Percentiles rank a stretch among this genome's conserved stretches.
Conservation (phyloP, 768 basidiomycete species). For the Pleurotus tuoliensis region DNA sequence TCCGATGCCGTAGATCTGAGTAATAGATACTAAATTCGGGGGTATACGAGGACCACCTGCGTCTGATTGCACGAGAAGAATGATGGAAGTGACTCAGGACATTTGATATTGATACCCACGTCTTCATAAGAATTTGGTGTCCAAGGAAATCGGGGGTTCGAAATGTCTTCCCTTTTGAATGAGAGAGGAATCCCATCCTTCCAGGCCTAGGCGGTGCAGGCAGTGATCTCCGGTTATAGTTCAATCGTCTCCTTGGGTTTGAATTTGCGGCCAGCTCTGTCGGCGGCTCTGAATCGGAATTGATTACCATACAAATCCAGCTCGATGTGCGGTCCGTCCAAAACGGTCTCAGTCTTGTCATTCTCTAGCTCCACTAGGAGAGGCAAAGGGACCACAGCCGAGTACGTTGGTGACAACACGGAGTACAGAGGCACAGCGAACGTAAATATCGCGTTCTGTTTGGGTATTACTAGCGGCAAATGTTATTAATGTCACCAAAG, state of each 20-base stretch:
- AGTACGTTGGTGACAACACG: slow-evolving; percentile 35
- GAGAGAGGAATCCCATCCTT: too few relatives aligned
- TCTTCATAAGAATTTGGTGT: too few relatives aligned
- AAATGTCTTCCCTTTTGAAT: not conserved
- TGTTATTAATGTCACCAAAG: not conserved
- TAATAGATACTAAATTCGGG: not conserved
- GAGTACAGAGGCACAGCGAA: slow-evolving; percentile 73
- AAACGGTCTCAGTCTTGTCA: slow-evolving; percentile 38
- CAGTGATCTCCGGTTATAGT: slow-evolving; percentile 33
- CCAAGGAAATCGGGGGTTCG: not conserved
- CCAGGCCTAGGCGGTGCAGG: too few relatives aligned
- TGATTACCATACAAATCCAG: slow-evolving; percentile 86
- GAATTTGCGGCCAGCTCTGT: slow-evolving; percentile 79
- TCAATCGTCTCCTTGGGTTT: slow-evolving; percentile 84
- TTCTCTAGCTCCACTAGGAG: slow-evolving; percentile 3
- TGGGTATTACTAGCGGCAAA: slow-evolving; percentile 60
- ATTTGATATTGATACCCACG: too few relatives aligned
- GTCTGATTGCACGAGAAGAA: too few relatives aligned
- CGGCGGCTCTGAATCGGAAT: slow-evolving; percentile 78
- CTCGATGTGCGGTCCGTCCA: slow-evolving; percentile 60
- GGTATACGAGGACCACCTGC: not conserved
- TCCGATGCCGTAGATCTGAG: not conserved
- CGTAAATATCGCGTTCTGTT: slow-evolving; percentile 68
- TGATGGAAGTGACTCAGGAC: too few relatives aligned
- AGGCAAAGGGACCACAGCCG: not conserved